Conservation (phyloP, 129 eudicot species). For the Sambucus nigra region DNA sequence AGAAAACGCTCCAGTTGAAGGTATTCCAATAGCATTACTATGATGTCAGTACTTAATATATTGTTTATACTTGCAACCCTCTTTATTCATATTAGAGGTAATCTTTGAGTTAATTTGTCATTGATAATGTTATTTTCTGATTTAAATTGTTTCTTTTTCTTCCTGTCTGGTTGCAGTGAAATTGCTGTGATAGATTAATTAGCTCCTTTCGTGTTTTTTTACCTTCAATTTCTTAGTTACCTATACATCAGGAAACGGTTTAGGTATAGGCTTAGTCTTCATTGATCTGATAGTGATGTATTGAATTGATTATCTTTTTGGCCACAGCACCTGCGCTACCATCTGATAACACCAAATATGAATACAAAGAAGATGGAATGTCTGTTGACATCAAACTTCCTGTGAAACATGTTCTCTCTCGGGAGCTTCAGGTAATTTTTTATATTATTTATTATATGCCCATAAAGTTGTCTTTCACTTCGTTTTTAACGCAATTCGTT, state of each 20-base stretch:
- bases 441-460: background rate
- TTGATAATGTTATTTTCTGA: background rate
- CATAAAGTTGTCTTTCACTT: slow-evolving; percentile 2
- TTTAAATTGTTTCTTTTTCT: background rate
- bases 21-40: slow-evolving; percentile 19
- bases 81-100: no score
- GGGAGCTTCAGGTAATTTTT: slow-evolving; percentile 82
- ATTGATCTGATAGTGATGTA: background rate
- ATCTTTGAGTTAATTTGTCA: no score
- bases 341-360: slow-evolving; percentile 60
- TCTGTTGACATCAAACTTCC: slow-evolving; percentile 60
- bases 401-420: slow-evolving; percentile 81
- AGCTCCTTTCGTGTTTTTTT: background rate
- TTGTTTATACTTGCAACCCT: no score
- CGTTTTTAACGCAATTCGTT: background rate
- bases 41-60: slow-evolving; percentile 2
- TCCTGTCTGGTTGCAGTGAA: background rate
- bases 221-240: background rate
- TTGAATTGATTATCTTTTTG: slow-evolving; percentile 1
- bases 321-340: slow-evolving; percentile 43
- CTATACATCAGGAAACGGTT: background rate
- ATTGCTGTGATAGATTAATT: background rate
- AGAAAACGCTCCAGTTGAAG: slow-evolving; percentile 76
- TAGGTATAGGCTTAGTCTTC: background rate
- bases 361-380: slow-evolving; percentile 61